Evolutionary conservation across 75 land plant genomes (phyloP).

Genomic region (Ceratopteris richardii): DNA sequence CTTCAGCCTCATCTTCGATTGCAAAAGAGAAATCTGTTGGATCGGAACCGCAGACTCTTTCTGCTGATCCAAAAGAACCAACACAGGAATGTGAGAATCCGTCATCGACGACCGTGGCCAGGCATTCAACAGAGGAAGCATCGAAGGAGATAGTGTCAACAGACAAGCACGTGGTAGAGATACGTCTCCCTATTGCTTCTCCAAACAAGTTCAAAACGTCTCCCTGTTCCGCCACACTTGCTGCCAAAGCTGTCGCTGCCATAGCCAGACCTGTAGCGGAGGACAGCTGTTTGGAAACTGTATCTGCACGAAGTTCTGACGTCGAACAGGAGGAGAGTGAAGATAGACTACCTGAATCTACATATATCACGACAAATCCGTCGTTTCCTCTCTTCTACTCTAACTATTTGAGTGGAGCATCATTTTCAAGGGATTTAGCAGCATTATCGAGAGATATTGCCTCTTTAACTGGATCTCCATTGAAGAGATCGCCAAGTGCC

Average conservation of each 20-base stretch:
- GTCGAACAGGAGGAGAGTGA: background rate
- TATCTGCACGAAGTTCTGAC: background rate
- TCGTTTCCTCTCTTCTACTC: background rate
- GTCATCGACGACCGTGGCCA: background rate
- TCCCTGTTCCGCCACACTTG: background rate
- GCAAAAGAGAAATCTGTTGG: too few relatives aligned
- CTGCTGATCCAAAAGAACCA: too few relatives aligned
- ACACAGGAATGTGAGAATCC: too few relatives aligned
- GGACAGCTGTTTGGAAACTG: background rate
- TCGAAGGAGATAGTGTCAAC: background rate
- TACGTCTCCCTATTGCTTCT: conserved; percentile 1
- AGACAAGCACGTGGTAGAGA: conserved; percentile 8
- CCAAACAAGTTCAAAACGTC: conserved; percentile 1
- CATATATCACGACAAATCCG: background rate
- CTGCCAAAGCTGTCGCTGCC: conserved; percentile 1
- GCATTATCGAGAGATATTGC: conserved; percentile 5
- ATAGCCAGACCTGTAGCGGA: background rate
- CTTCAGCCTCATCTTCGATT: background rate
- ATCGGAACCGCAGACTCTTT: too few relatives aligned
- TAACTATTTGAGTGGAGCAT: background rate
- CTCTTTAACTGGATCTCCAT: background rate
- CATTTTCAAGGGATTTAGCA: conserved; percentile 3
- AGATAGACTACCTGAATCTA: background rate
- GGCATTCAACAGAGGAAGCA: background rate
- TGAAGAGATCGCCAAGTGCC: conserved; percentile 1